phyloP scores from a whole-genome alignment of 2,329 filamentous ascomycete species.

The Helotiales sp. region DNA sequence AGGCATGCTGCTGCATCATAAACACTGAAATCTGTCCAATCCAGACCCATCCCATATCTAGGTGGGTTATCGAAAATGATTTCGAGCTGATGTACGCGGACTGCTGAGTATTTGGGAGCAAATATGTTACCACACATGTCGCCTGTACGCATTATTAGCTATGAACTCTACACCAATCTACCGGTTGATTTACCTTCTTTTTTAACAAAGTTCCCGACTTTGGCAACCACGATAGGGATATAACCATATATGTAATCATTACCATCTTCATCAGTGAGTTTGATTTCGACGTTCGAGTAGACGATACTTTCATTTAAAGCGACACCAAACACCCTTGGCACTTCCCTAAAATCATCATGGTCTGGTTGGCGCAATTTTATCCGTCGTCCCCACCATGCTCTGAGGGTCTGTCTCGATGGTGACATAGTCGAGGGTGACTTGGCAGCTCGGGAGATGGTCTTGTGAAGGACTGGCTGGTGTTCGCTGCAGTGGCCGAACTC shows the following conservation, averaged over 20 bases:
- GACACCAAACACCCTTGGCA: not conserved
- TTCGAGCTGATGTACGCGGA: not conserved
- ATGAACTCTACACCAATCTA: not conserved
- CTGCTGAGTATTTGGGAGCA: not conserved
- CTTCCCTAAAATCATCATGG: not conserved
- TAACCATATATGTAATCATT: not conserved
- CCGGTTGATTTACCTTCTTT: not conserved
- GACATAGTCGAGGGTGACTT: no score
- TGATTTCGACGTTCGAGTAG: not conserved
- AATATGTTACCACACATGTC: not conserved
- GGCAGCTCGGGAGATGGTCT: no score
- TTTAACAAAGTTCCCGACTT: not conserved
- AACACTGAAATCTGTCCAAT: constrained; percentile 95
- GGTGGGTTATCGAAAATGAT: not conserved
- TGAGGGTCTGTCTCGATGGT: not conserved
- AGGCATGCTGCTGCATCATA: constrained; percentile 96
- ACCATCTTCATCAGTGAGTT: not conserved
- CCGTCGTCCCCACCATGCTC: not conserved
- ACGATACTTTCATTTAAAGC: not conserved
- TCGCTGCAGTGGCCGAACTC: no score
- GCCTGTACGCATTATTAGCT: not conserved
- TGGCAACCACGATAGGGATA: not conserved
- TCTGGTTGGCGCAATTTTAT: no score
- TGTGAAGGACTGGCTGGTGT: no score
- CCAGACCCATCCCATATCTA: constrained; percentile 90